A percentile compares a stretch with the other conserved stretches of the same genome.
Conservation (phyloP, 2,329 filamentous ascomycete species). For the Beauveria rudraprayagi region DNA sequence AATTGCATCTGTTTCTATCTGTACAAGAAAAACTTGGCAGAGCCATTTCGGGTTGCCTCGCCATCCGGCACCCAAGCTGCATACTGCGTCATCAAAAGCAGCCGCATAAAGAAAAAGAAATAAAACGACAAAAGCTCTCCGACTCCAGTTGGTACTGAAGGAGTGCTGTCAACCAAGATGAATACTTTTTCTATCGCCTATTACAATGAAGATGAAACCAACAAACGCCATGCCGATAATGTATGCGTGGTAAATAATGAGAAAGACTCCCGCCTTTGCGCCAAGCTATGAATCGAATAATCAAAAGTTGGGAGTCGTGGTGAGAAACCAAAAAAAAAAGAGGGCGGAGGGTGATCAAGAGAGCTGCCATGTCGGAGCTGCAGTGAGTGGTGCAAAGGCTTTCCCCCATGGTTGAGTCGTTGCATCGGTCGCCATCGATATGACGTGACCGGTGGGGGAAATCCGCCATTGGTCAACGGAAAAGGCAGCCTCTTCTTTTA, state of each 20-base stretch:
- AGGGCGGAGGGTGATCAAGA: background rate
- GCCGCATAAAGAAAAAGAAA: background rate
- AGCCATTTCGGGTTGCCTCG: slow-evolving; percentile 6
- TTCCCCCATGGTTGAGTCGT: background rate
- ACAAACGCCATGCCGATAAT: slow-evolving; percentile 9
- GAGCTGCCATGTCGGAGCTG: background rate
- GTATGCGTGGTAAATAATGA: background rate
- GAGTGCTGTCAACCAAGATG: slow-evolving; percentile 3
- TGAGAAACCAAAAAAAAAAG: background rate
- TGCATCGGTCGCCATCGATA: background rate
- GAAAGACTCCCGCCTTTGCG: slow-evolving; percentile 5
- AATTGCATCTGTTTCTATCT: background rate
- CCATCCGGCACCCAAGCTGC: background rate
- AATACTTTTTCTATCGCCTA: slow-evolving; percentile 11
- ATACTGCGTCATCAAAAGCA: background rate
- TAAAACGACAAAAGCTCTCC: slow-evolving; percentile 5
- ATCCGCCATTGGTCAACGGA: too few relatives aligned
- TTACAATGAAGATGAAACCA: slow-evolving; percentile 6
- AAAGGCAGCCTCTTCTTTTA: background rate
- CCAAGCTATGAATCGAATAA: slow-evolving; percentile 10
- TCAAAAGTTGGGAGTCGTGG: slow-evolving; percentile 11
- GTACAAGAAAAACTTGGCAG: slow-evolving; percentile 5
- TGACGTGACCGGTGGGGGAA: background rate
- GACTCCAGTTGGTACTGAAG: slow-evolving; percentile 2
- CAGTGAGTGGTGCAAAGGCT: background rate